phyloP scores from a whole-genome alignment of 2,329 filamentous ascomycete species.

The Leptoxyphium fumago region DNA sequence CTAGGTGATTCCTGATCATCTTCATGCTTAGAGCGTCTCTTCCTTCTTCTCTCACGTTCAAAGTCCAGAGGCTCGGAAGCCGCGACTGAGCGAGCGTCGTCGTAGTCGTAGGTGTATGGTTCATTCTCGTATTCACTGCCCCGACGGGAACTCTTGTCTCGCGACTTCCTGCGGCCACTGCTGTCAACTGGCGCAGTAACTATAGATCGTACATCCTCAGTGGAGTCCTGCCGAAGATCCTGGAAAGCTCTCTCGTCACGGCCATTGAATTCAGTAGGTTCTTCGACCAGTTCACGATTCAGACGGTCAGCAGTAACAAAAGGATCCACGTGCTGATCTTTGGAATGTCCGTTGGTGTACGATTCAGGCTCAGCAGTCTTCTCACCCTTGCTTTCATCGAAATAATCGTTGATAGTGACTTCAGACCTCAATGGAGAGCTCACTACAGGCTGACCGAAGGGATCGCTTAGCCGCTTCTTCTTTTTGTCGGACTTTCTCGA shows the following conservation, averaged over 20 bases:
- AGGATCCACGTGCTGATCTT: not conserved
- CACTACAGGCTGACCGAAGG: slow-evolving; percentile 25
- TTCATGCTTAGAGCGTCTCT: slow-evolving; percentile 26
- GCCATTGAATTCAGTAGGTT: not conserved
- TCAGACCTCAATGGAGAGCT: slow-evolving; percentile 32
- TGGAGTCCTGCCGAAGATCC: slow-evolving; percentile 7
- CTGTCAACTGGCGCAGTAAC: slow-evolving; percentile 16
- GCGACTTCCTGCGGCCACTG: slow-evolving; percentile 19
- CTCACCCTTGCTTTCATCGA: slow-evolving; percentile 10
- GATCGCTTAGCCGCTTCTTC: slow-evolving; percentile 27
- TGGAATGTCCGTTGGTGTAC: not conserved
- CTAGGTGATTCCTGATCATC: slow-evolving; percentile 24
- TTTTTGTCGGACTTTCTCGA: slow-evolving; percentile 20
- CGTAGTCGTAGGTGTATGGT: slow-evolving; percentile 21
- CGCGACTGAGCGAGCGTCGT: slow-evolving; percentile 26
- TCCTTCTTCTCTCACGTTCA: slow-evolving; percentile 23
- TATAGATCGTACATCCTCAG: slow-evolving; percentile 12
- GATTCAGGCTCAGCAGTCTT: not conserved
- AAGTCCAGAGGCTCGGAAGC: slow-evolving; percentile 28
- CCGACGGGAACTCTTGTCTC: slow-evolving; percentile 10
- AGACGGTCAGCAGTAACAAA: not conserved
- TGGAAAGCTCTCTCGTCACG: not conserved
- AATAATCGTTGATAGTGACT: slow-evolving; percentile 29
- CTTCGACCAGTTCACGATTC: not conserved
- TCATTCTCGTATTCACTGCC: slow-evolving; percentile 12